These are phyloP conservation scores for Nannizziopsis barbatae DNA, from an alignment of 2,329 filamentous ascomycete species.

Conservation along the genomic window DNA sequence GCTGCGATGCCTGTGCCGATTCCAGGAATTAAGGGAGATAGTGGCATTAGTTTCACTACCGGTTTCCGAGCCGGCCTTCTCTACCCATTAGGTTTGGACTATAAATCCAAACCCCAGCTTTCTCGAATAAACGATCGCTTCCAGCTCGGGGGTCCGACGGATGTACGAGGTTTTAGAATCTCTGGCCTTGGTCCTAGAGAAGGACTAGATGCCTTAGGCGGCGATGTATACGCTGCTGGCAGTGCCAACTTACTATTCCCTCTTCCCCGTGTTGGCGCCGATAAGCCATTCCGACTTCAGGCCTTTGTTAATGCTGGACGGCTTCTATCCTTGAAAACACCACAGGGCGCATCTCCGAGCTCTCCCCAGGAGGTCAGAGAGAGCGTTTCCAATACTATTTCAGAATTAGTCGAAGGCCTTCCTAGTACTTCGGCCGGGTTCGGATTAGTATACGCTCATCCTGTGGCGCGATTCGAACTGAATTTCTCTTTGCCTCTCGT, in stretches of 20 bases:
- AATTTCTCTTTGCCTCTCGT: conserved; percentile 88
- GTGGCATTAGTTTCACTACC: conserved; percentile 70
- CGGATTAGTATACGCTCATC: conserved; percentile 89
- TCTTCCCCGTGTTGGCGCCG: conserved; percentile 66
- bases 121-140: conserved; percentile 91
- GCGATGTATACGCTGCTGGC: conserved; percentile 82
- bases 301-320: conserved; percentile 85
- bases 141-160: conserved; percentile 84
- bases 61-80: conserved; percentile 72
- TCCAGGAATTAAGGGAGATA: conserved; percentile 55
- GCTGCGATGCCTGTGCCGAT: conserved; percentile 63
- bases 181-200: conserved; percentile 83
- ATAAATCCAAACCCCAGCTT: conserved; percentile 44
- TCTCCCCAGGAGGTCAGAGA: conserved; percentile 37
- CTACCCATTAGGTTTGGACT: conserved; percentile 63
- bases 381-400: conserved; percentile 48
- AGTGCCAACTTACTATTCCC: conserved; percentile 78
- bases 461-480: conserved; percentile 83
- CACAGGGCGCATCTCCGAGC: conserved; percentile 38
- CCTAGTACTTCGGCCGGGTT: conserved; percentile 80
- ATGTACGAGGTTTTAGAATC: conserved; percentile 85
- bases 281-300: conserved; percentile 77
- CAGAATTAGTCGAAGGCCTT: conserved; percentile 59
- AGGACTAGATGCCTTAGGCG: conserved; percentile 72
- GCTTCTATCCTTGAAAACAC: conserved; percentile 61